These are phyloP conservation scores for Cruciata laevipes DNA, from an alignment of 257 asterid genomes.

Conservation along the genomic window DNA sequence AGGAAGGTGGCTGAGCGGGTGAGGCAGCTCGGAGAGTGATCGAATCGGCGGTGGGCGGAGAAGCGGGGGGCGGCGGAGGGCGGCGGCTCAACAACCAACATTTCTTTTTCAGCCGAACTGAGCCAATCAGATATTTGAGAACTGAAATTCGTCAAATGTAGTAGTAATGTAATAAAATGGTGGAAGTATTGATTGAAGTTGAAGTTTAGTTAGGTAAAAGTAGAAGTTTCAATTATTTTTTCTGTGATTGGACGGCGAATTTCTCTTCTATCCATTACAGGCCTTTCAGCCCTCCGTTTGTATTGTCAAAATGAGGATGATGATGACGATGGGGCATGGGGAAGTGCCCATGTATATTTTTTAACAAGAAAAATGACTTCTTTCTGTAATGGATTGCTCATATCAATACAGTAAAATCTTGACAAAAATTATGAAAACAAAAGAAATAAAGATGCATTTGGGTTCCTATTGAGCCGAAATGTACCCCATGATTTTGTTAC, in stretches of 20 bases:
- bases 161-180: not conserved
- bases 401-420: no score
- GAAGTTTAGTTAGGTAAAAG: not conserved
- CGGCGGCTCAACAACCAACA: conserved; percentile 66
- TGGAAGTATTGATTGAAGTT: not conserved
- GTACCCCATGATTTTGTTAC: no score
- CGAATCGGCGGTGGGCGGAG: conserved; percentile 39
- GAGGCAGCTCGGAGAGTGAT: conserved; percentile 35
- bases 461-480: no score
- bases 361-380: no score
- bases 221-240: not conserved
- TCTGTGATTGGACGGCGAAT: conserved; percentile 22
- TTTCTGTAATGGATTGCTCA: no score
- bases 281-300: conserved; percentile 8
- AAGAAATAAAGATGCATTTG: no score
- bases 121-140: not conserved
- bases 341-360: not conserved
- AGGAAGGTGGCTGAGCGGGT: conserved; percentile 39
- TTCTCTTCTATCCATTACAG: conserved; percentile 27
- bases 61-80: conserved; percentile 49
- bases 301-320: not conserved
- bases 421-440: no score
- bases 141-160: not conserved
- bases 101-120: conserved; percentile 15
- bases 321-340: conserved; percentile 6